A percentile compares a stretch with the other conserved stretches of the same genome.
Evolutionary conservation across 805 yeast genomes (phyloP).

Genomic region (Metschnikowia kunwiensis): DNA sequence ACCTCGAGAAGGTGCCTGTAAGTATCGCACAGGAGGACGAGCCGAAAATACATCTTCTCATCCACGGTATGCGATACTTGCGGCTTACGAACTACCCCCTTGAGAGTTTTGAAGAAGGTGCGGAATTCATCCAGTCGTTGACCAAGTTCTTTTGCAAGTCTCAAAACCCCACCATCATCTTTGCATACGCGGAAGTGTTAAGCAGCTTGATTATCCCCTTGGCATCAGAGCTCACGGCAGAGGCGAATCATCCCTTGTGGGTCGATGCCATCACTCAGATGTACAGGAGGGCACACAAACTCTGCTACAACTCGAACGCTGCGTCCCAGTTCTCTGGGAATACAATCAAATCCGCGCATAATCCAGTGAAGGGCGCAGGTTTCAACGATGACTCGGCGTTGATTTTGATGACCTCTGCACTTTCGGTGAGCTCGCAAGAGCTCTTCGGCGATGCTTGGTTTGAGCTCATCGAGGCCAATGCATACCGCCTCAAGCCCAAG

Average conservation of each 20-base stretch:
- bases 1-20: slow-evolving; percentile 74
- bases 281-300: slow-evolving; percentile 47
- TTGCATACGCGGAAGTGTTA: slow-evolving; percentile 84
- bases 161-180: slow-evolving; percentile 59
- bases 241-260: slow-evolving; percentile 96
- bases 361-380: slow-evolving; percentile 1
- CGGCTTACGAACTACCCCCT: slow-evolving; percentile 79
- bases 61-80: slow-evolving; percentile 89
- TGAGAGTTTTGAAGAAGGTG: slow-evolving; percentile 88
- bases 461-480: slow-evolving; percentile 57
- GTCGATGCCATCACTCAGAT: slow-evolving; percentile 70
- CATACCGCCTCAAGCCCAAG: slow-evolving; percentile 64
- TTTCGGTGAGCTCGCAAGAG: slow-evolving; percentile 78
- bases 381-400: slow-evolving; percentile 49
- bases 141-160: slow-evolving; percentile 77
- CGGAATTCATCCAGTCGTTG: slow-evolving; percentile 81
- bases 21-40: slow-evolving; percentile 35
- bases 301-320: slow-evolving; percentile 29
- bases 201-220: slow-evolving; percentile 72
- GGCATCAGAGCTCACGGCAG: slow-evolving; percentile 86
- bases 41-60: slow-evolving; percentile 65
- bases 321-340: slow-evolving; percentile 3
- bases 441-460: slow-evolving; percentile 74
- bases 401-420: slow-evolving; percentile 64
- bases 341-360: slow-evolving; percentile 4